A percentile compares a stretch with the other conserved stretches of the same genome.
Conservation (phyloP, 192 early-diverging fungal genomes). For the Chytriomyces confervae region DNA sequence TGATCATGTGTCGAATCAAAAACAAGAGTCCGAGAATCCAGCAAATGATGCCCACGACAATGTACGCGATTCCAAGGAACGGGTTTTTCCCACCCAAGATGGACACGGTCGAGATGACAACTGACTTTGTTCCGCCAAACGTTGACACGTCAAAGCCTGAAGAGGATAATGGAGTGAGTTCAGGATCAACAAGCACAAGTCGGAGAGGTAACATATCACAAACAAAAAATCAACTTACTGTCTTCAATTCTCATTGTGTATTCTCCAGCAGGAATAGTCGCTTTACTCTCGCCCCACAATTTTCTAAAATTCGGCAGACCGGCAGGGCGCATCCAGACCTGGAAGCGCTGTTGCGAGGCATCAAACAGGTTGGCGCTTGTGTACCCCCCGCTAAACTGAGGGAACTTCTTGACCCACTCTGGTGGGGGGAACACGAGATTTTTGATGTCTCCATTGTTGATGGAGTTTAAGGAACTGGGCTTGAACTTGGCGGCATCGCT, state of each 20-base stretch:
- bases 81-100: constrained; percentile 97
- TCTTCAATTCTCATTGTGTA: constrained; percentile 78
- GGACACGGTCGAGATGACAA: constrained; percentile 93
- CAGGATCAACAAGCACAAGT: neutral
- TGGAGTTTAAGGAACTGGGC: constrained; percentile 4
- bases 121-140: constrained; percentile 94
- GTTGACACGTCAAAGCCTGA: constrained; percentile 82
- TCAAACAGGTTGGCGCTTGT: constrained; percentile 65
- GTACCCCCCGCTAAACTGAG: constrained; percentile 60
- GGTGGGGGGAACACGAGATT: constrained; percentile 78
- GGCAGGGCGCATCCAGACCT: constrained; percentile 98
- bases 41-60: constrained; percentile 90
- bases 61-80: constrained; percentile 94
- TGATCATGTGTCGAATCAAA: constrained; percentile 87
- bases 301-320: constrained; percentile 97
- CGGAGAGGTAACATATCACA: constrained; percentile 16
- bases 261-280: constrained; percentile 65
- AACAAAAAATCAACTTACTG: constrained; percentile 66
- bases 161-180: neutral
- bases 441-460: constrained; percentile 45
- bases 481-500: constrained; percentile 73
- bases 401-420: constrained; percentile 75
- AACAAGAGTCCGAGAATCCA: constrained; percentile 88
- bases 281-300: constrained; percentile 77
- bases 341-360: constrained; percentile 74